phyloP scores from a whole-genome alignment of 2,329 filamentous ascomycete genomes.

The Grosmannia clavigera region DNA sequence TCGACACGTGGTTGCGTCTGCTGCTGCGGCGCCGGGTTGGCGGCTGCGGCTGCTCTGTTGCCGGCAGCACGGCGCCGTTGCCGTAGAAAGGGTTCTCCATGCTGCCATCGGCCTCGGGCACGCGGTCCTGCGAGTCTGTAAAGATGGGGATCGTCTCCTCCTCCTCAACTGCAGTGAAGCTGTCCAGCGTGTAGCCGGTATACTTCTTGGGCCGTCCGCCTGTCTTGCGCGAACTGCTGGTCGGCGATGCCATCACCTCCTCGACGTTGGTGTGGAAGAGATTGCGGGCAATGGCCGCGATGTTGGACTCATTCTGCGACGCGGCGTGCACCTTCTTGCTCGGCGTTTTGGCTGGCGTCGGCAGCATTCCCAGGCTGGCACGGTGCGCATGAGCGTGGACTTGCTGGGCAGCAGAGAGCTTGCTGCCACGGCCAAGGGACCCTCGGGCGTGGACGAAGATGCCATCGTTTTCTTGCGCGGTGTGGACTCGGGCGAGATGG shows the following conservation, averaged over 20 bases:
- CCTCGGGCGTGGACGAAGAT: constrained; percentile 24
- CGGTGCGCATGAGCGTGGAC: constrained; percentile 16
- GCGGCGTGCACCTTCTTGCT: constrained; percentile 42
- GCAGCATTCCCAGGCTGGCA: constrained; percentile 43
- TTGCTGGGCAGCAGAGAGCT: constrained; percentile 22
- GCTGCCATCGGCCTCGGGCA: constrained; percentile 55
- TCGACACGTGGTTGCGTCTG: constrained; percentile 40
- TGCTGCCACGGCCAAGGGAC: not conserved
- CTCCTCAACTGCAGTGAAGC: constrained; percentile 44
- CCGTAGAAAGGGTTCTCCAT: constrained; percentile 62
- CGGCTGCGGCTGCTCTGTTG: constrained; percentile 19
- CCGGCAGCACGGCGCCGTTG: constrained; percentile 20
- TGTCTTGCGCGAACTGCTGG: constrained; percentile 20
- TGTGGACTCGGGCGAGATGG: constrained; percentile 29
- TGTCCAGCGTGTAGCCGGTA: constrained; percentile 40
- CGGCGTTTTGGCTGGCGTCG: constrained; percentile 69
- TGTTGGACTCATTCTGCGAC: constrained; percentile 35
- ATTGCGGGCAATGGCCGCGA: constrained; percentile 45
- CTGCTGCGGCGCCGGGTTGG: constrained; percentile 29
- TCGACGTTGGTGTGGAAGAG: constrained; percentile 43
- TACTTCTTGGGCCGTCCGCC: constrained; percentile 35
- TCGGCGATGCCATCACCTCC: constrained; percentile 41
- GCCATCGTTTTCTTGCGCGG: constrained; percentile 39
- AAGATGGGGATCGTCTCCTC: constrained; percentile 57
- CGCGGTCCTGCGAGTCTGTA: constrained; percentile 66